Evolutionary conservation across 345 rosid species (phyloP), one percentile per base, ranked within the genome.

Genomic region (Euphorbia lathyris): DNA sequence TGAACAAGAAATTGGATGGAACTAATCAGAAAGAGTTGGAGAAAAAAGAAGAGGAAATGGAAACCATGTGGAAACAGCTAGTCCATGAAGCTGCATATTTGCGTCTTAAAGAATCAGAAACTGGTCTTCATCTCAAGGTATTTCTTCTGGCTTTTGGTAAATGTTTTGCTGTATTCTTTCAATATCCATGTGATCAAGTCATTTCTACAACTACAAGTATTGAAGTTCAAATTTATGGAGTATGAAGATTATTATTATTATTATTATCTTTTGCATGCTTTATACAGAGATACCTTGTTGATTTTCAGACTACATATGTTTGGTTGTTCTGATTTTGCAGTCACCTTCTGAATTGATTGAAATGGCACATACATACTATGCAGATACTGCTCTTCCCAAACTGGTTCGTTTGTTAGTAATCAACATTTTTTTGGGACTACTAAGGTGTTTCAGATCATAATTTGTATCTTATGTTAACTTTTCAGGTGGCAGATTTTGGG

Each of bases 31-130:
- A 90, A 79, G 93, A 83, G 73, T 38, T 70, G 68, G 90, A 83
- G 75, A 86, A 85, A 72, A 85, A 73, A 62, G 85, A 86, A 17
- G 85, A 81, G 77, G 90, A 87, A 78, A 76, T 82, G 77, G 88
- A 86, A 77, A 83, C 66, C 59, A 65, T 82, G 64, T 95, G 97
- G 87, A 73, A 69, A 59, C 65, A 63, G 58, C 47, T 77, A 67
- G 67, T 77, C 20, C 58, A 72, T 32, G 77, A 77, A 65, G 77
- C 68, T 63, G 74, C 77, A 48, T 77, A 77, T 73, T 16, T 69
- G 65, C 77, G 71, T 42, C 80, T 77, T 58, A 73, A 73, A 77
- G 80, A 77, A 69, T 77, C 81, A 40, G 81, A 77, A 77, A 77
- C 81, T 19, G 72, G 81, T 58, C 76, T 77, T 64, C 81, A 77